Evolutionary conservation across 2,329 filamentous ascomycete species (phyloP).

Genomic region (Colletotrichum sp.): DNA sequence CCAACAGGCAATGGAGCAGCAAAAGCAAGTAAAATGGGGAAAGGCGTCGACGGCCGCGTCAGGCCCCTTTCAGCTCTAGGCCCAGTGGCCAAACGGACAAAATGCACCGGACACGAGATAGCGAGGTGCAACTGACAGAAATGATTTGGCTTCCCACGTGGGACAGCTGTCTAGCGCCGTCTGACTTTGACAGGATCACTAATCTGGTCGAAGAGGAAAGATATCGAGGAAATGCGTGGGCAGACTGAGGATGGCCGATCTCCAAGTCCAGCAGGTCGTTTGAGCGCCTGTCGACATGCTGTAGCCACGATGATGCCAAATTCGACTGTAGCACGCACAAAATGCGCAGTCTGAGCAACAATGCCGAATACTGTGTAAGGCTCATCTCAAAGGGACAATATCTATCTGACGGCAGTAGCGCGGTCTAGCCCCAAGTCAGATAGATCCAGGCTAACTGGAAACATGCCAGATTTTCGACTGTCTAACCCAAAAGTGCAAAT

Average conservation of each 20-base stretch:
- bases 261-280: neutral
- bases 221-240: neutral
- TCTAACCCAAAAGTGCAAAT: neutral
- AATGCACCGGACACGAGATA: neutral
- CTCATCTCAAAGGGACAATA: neutral
- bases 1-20: neutral
- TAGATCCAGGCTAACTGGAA: neutral
- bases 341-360: neutral
- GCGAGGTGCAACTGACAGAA: neutral
- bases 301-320: neutral
- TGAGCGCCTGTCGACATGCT: neutral
- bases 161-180: neutral
- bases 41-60: neutral
- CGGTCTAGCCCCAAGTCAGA: neutral
- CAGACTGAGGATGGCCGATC: rapidly evolving
- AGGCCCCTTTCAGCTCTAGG: neutral
- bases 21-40: neutral
- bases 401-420: neutral
- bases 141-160: neutral
- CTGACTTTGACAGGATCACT: neutral
- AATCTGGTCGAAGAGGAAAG: neutral
- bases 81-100: neutral
- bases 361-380: neutral
- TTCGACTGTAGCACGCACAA: neutral
- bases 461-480: neutral